Conservation (phyloP, 148 eudicot genomes). For the Persicaria tinctoria region DNA sequence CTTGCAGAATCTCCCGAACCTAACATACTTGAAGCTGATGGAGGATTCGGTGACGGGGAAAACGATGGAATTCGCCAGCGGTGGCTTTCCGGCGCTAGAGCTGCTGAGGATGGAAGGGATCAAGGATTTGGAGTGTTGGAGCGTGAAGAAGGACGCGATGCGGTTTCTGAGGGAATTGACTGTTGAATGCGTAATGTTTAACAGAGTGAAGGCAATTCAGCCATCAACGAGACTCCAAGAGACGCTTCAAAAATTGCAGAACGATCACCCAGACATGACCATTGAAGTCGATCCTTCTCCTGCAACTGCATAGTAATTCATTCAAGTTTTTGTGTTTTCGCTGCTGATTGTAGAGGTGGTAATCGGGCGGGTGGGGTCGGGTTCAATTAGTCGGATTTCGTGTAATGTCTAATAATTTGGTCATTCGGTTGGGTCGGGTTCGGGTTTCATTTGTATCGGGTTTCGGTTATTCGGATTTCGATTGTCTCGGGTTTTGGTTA, state of each 20-base stretch:
- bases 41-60: slow-evolving; percentile 11
- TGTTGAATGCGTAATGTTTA: background rate
- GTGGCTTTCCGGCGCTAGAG: slow-evolving; percentile 21
- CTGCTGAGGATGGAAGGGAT: slow-evolving; percentile 15
- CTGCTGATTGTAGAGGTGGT: too few relatives aligned
- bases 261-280: background rate
- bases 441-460: too few relatives aligned
- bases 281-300: too few relatives aligned
- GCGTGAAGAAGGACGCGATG: slow-evolving; percentile 15
- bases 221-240: background rate
- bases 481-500: too few relatives aligned
- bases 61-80: slow-evolving; percentile 13
- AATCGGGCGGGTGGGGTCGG: too few relatives aligned
- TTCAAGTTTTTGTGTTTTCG: too few relatives aligned
- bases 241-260: slow-evolving; percentile 10
- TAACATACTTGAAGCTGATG: slow-evolving; percentile 21
- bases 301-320: too few relatives aligned
- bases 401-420: too few relatives aligned
- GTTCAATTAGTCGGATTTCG: too few relatives aligned
- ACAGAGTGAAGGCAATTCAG: background rate
- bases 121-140: slow-evolving; percentile 9
- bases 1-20: slow-evolving; percentile 25
- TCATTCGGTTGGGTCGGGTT: too few relatives aligned
- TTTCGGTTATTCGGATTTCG: too few relatives aligned
- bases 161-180: slow-evolving; percentile 13